A percentile compares a stretch with the other conserved stretches of the same genome.
These are phyloP conservation scores for Blepharisma japonicum DNA, from an alignment of 73 alveolate genomes.

Conservation along the genomic window DNA sequence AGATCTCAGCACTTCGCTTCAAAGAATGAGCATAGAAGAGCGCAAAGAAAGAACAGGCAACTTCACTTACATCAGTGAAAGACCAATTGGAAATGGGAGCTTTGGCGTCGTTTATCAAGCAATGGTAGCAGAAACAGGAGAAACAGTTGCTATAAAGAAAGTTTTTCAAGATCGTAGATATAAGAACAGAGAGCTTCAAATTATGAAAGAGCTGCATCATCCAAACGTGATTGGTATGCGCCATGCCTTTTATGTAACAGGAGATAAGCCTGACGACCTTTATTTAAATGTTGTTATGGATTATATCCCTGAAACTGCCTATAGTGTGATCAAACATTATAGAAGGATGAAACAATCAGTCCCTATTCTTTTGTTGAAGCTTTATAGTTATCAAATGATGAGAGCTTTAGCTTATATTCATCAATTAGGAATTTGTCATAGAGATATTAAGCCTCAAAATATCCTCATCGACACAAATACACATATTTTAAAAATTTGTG, in stretches of 20 bases:
- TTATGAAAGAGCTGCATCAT: constrained; percentile 89
- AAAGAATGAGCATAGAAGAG: not conserved
- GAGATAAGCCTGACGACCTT: constrained; percentile 76
- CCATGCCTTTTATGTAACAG: constrained; percentile 92
- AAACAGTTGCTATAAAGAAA: constrained; percentile 86
- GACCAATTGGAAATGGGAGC: constrained; percentile 88
- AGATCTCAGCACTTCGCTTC: constrained; percentile 19
- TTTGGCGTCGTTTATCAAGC: constrained; percentile 86
- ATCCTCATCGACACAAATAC: constrained; percentile 59
- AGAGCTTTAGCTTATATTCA: constrained; percentile 88
- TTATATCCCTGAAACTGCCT: constrained; percentile 63
- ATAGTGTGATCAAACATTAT: constrained; percentile 85
- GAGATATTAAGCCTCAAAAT: constrained; percentile 88
- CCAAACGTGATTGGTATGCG: constrained; percentile 76
- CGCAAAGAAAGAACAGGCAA: not conserved
- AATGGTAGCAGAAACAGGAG: constrained; percentile 83
- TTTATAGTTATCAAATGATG: constrained; percentile 64
- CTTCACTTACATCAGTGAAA: constrained; percentile 80
- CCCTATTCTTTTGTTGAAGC: constrained; percentile 85
- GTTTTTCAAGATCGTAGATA: constrained; percentile 90
- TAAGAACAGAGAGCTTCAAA: constrained; percentile 89
- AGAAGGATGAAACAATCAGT: constrained; percentile 81
- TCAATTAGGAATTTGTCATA: constrained; percentile 75
- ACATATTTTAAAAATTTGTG: constrained; percentile 75
- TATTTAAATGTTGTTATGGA: constrained; percentile 80